These are phyloP conservation scores for Chlamydomonas sp. DNA, from an alignment of 139 green algal genomes.

Conservation along the genomic window DNA sequence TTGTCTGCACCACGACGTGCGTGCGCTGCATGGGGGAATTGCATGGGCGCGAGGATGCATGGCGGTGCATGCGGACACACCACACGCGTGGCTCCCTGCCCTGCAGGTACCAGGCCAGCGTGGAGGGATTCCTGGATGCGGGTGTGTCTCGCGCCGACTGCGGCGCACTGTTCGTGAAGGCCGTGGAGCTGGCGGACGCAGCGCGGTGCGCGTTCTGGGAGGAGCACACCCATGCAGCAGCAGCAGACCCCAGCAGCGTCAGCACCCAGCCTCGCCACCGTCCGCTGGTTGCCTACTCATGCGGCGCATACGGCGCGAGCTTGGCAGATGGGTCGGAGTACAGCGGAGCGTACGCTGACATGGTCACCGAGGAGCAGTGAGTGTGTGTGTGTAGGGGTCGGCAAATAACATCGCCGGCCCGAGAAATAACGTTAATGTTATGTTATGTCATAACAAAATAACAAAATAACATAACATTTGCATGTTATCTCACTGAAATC, in stretches of 20 bases:
- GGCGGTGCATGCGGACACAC: slow-evolving; percentile 25
- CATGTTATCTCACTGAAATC: no score
- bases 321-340: slow-evolving; percentile 34
- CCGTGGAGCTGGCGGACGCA: slow-evolving; percentile 17
- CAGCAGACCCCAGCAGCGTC: background rate
- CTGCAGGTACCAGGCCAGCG: slow-evolving; percentile 33
- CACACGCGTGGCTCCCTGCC: no score
- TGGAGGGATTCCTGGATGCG: slow-evolving; percentile 19
- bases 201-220: slow-evolving; percentile 14
- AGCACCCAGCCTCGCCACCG: slow-evolving; percentile 8
- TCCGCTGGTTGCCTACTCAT: slow-evolving; percentile 31
- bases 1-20: slow-evolving; percentile 4
- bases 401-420: no score
- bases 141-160: slow-evolving; percentile 12
- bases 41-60: background rate
- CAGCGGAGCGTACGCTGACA: slow-evolving; percentile 20
- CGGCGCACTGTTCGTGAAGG: slow-evolving; percentile 12
- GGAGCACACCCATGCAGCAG: slow-evolving; percentile 3
- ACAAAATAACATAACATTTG: no score
- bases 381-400: no score
- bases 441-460: no score
- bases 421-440: no score
- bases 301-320: slow-evolving; percentile 28
- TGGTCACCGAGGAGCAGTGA: slow-evolving; percentile 15
- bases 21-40: background rate